A percentile compares a stretch with the other conserved stretches of the same genome.
Evolutionary conservation across 257 asterid species (phyloP).

Genomic region (Ligustrum vulgare): DNA sequence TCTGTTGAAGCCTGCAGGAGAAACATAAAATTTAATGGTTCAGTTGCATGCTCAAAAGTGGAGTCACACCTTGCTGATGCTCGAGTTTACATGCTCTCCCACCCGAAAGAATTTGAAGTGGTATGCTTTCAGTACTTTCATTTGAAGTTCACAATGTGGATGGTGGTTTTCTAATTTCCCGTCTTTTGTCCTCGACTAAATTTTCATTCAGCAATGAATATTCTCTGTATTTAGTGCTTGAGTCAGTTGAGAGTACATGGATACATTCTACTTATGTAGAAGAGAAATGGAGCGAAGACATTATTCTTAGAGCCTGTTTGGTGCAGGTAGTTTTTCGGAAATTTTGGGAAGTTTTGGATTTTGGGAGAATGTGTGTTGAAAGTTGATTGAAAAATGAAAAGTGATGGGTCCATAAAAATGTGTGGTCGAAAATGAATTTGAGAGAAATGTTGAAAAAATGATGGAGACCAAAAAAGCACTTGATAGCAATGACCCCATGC

Average conservation of each 20-base stretch:
- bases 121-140: slow-evolving; percentile 36
- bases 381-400: too few species aligned
- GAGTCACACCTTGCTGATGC: slow-evolving; percentile 88
- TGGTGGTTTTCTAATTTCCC: slow-evolving; percentile 1
- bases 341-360: too few species aligned
- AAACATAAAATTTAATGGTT: slow-evolving; percentile 92
- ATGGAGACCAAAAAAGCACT: too few species aligned
- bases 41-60: slow-evolving; percentile 82
- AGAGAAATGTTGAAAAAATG: too few species aligned
- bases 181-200: not conserved
- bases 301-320: not conserved
- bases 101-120: slow-evolving; percentile 96
- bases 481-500: not conserved
- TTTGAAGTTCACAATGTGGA: slow-evolving; percentile 4
- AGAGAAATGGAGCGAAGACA: not conserved
- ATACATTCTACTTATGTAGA: not conserved
- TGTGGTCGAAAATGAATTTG: too few species aligned
- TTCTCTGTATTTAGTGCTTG: not conserved
- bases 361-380: too few species aligned
- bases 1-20: slow-evolving; percentile 94
- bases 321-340: too few species aligned
- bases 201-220: not conserved
- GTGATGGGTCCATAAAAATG: too few species aligned
- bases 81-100: slow-evolving; percentile 91
- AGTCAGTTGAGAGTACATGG: not conserved